A percentile compares a stretch with the other conserved stretches of the same genome.
phyloP scores from a whole-genome alignment of 192 early-diverging fungal genomes.

The Bifiguratus adelaidae region DNA sequence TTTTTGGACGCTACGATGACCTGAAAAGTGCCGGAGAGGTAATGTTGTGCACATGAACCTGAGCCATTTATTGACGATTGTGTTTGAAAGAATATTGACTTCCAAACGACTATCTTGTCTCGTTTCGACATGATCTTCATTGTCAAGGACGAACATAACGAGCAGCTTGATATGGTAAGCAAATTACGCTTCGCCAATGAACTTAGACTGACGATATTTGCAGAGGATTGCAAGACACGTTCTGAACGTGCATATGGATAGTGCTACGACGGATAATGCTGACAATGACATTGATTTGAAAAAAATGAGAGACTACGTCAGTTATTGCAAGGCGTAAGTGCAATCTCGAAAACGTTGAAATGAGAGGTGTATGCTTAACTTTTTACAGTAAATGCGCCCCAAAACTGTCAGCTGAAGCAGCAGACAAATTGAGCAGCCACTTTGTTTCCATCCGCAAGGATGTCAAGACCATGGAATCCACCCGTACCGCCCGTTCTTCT shows the following conservation, averaged over 20 bases:
- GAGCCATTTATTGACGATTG: not conserved
- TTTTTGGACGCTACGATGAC: constrained; percentile 98
- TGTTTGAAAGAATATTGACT: constrained; percentile 82
- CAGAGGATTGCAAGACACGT: constrained; percentile 94
- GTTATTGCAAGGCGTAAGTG: constrained; percentile 78
- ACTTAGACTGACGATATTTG: not conserved
- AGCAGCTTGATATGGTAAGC: constrained; percentile 69
- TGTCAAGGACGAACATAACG: constrained; percentile 95
- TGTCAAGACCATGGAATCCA: constrained; percentile 66
- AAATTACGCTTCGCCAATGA: not conserved
- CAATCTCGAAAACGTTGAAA: not conserved
- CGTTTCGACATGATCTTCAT: constrained; percentile 99
- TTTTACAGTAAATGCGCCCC: constrained; percentile 84
- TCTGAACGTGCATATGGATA: constrained; percentile 85
- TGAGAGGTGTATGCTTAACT: not conserved
- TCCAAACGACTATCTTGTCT: constrained; percentile 98
- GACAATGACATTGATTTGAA: constrained; percentile 84
- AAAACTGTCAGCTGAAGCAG: constrained; percentile 75
- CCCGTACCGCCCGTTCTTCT: constrained; percentile 58
- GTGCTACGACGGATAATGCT: constrained; percentile 46
- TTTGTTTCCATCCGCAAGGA: constrained; percentile 88
- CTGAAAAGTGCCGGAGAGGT: constrained; percentile 94
- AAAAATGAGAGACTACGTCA: constrained; percentile 94
- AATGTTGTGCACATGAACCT: not conserved
- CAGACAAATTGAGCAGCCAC: constrained; percentile 85